phyloP scores from a whole-genome alignment of 2,329 filamentous ascomycete species.

The Stachybotrys echinatus region DNA sequence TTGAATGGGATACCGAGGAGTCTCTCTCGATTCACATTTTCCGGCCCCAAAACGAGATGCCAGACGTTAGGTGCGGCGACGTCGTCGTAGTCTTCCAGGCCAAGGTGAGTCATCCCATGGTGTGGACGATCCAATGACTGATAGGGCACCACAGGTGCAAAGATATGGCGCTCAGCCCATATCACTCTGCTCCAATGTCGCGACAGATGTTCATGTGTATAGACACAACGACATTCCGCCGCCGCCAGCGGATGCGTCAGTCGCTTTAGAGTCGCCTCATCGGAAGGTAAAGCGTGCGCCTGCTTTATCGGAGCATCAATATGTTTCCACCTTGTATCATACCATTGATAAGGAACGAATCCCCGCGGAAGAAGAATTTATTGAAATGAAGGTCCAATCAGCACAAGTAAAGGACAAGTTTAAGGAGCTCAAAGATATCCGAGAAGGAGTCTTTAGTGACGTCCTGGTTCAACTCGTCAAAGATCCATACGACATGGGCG shows the following conservation, averaged over 20 bases:
- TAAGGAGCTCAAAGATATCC: conserved; percentile 58
- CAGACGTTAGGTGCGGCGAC: conserved; percentile 34
- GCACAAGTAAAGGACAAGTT: conserved; percentile 51
- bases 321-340: conserved; percentile 44
- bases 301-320: conserved; percentile 27
- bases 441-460: conserved; percentile 55
- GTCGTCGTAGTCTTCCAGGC: conserved; percentile 41
- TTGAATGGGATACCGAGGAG: conserved; percentile 34
- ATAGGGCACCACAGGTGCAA: conserved; percentile 33
- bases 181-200: conserved; percentile 38
- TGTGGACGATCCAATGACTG: conserved; percentile 2
- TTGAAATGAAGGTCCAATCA: conserved; percentile 29
- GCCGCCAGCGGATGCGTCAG: conserved; percentile 29
- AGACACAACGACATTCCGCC: conserved; percentile 20
- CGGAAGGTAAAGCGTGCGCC: conserved; percentile 13
- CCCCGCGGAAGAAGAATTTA: conserved; percentile 38
- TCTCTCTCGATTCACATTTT: conserved; percentile 56
- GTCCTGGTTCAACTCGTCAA: conserved; percentile 66
- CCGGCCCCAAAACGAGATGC: conserved; percentile 42
- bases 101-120: conserved; percentile 36
- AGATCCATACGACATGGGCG: conserved; percentile 35
- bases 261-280: conserved; percentile 16
- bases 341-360: conserved; percentile 35
- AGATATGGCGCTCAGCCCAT: conserved; percentile 16
- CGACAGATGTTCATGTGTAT: conserved; percentile 42